phyloP scores from a whole-genome alignment of 2,329 filamentous ascomycete species.

The Colletotrichum liaoningense region DNA sequence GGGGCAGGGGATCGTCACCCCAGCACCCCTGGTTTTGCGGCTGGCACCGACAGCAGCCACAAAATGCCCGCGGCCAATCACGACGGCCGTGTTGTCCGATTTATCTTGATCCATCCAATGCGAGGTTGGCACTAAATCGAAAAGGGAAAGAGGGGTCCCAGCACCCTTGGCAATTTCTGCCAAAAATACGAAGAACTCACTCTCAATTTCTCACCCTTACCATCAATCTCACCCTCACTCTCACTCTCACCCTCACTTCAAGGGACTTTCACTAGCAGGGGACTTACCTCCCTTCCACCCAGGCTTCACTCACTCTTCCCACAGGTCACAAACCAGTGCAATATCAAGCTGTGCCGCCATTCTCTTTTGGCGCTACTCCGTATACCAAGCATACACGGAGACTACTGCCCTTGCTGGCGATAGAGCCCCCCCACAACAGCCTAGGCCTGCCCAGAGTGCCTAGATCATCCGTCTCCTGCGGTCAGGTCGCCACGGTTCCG shows the following conservation, averaged over 20 bases:
- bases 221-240: neutral
- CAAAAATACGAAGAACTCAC: constrained; percentile 30
- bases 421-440: neutral
- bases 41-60: constrained; percentile 21
- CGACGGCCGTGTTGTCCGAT: neutral
- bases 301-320: neutral
- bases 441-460: constrained; percentile 18
- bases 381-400: neutral
- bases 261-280: no score
- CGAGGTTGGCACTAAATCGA: neutral
- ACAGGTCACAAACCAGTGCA: neutral
- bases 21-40: constrained; percentile 24
- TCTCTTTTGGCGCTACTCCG: neutral
- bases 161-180: neutral
- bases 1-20: constrained; percentile 14
- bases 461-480: constrained; percentile 20
- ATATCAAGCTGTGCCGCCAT: neutral
- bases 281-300: no score
- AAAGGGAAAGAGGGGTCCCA: constrained; percentile 7
- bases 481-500: constrained; percentile 12
- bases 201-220: neutral
- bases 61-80: constrained; percentile 10
- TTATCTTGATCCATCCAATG: constrained; percentile 10
- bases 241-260: neutral
- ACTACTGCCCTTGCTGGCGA: neutral